phyloP scores from a whole-genome alignment of 2,329 filamentous ascomycete genomes.

The Penicillium sp. region DNA sequence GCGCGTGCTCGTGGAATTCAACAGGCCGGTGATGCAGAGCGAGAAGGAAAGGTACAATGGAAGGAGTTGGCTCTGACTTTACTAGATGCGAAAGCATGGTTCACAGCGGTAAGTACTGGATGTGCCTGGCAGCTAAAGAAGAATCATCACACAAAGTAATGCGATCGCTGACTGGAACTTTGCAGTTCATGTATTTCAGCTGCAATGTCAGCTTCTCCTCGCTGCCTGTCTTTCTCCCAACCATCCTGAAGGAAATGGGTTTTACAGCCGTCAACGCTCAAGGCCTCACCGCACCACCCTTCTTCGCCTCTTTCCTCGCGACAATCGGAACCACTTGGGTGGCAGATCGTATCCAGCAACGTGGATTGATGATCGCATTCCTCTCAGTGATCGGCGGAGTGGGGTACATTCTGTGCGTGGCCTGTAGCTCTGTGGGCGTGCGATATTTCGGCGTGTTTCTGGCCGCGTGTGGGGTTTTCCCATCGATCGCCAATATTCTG shows the following conservation, averaged over 20 bases:
- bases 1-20: constrained; percentile 59
- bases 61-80: constrained; percentile 53
- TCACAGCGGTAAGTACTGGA: constrained; percentile 44
- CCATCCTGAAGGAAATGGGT: constrained; percentile 68
- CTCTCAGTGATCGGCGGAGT: constrained; percentile 62
- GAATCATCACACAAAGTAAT: too few species aligned
- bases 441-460: constrained; percentile 60
- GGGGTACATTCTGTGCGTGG: constrained; percentile 69
- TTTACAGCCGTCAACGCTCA: constrained; percentile 70
- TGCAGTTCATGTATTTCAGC: constrained; percentile 60
- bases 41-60: constrained; percentile 48
- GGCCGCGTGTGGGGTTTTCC: constrained; percentile 67
- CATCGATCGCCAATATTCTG: constrained; percentile 70
- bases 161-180: not conserved
- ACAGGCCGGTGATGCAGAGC: constrained; percentile 55
- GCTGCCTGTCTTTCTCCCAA: constrained; percentile 67
- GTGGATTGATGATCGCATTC: constrained; percentile 62
- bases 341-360: constrained; percentile 68
- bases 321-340: constrained; percentile 66
- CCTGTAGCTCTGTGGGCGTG: constrained; percentile 54
- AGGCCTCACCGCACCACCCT: constrained; percentile 72
- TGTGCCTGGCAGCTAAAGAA: not conserved
- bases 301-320: constrained; percentile 68
- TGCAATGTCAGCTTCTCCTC: constrained; percentile 69
- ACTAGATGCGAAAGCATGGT: constrained; percentile 53